Percentiles rank a stretch among this genome's conserved stretches.
Evolutionary conservation across 2,329 filamentous ascomycete species (phyloP).

Genomic region (Fusarium sp.): DNA sequence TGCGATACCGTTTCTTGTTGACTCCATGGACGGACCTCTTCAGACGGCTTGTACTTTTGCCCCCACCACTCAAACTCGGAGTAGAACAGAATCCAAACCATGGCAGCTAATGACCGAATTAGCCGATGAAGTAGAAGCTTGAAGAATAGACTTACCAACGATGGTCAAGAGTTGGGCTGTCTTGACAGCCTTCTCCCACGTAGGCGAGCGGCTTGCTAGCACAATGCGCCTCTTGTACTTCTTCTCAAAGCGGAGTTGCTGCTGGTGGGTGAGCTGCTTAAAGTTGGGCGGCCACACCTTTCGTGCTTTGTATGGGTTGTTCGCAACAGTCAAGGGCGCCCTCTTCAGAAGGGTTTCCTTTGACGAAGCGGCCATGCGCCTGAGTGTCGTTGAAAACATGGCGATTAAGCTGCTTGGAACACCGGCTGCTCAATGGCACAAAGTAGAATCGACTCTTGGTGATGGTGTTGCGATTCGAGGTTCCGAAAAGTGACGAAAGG

Average conservation of each 20-base stretch:
- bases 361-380: conserved; percentile 50
- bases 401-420: neutral
- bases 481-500: conserved; percentile 22
- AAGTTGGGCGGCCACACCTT: conserved; percentile 86
- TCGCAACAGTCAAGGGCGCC: conserved; percentile 54
- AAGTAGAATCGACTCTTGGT: conserved; percentile 14
- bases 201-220: conserved; percentile 70
- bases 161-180: conserved; percentile 72
- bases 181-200: conserved; percentile 74
- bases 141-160: conserved; percentile 56
- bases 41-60: conserved; percentile 55
- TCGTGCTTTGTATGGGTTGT: conserved; percentile 73
- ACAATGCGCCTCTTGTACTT: conserved; percentile 79
- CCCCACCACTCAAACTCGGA: conserved; percentile 60
- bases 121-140: conserved; percentile 4
- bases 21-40: conserved; percentile 49
- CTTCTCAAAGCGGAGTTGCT: conserved; percentile 83
- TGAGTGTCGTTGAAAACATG: conserved; percentile 52
- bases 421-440: conserved; percentile 21
- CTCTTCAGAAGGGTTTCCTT: conserved; percentile 45
- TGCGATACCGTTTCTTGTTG: neutral
- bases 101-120: conserved; percentile 45
- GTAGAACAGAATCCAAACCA: conserved; percentile 56
- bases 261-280: conserved; percentile 73
- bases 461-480: conserved; percentile 18